phyloP scores from a whole-genome alignment of 2,329 filamentous ascomycete genomes.

The Ceratocystis diversiconidia region DNA sequence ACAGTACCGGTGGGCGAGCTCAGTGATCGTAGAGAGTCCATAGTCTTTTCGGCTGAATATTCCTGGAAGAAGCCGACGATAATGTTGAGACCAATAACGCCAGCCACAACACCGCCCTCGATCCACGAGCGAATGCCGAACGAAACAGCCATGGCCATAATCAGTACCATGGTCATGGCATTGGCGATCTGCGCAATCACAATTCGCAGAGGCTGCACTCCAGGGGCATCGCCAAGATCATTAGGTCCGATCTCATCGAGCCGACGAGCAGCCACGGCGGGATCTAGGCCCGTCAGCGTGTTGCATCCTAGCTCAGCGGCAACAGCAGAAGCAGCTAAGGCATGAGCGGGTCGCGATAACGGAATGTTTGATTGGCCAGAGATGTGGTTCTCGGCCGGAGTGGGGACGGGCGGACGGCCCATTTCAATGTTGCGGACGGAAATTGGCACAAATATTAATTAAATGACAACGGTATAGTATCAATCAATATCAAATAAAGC shows the following conservation, averaged over 20 bases:
- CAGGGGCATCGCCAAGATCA: constrained; percentile 33
- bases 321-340: constrained; percentile 35
- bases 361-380: constrained; percentile 26
- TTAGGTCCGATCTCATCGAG: constrained; percentile 43
- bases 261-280: constrained; percentile 36
- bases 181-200: constrained; percentile 43
- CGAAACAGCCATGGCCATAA: constrained; percentile 43
- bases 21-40: constrained; percentile 28
- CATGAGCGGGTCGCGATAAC: constrained; percentile 43
- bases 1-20: constrained; percentile 28
- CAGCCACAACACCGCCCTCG: constrained; percentile 37
- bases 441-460: neutral
- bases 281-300: constrained; percentile 38
- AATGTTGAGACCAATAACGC: constrained; percentile 39
- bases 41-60: constrained; percentile 30
- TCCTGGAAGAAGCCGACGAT: constrained; percentile 34
- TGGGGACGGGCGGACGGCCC: neutral
- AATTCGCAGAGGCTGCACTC: constrained; percentile 43
- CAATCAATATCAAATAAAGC: no score
- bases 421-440: neutral
- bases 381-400: constrained; percentile 20
- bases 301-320: constrained; percentile 39
- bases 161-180: constrained; percentile 43
- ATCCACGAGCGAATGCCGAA: constrained; percentile 38
- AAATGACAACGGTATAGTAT: neutral